These are phyloP conservation scores for Eucalyptus regnans DNA, from an alignment of 345 rosid genomes.

Conservation along the genomic window DNA sequence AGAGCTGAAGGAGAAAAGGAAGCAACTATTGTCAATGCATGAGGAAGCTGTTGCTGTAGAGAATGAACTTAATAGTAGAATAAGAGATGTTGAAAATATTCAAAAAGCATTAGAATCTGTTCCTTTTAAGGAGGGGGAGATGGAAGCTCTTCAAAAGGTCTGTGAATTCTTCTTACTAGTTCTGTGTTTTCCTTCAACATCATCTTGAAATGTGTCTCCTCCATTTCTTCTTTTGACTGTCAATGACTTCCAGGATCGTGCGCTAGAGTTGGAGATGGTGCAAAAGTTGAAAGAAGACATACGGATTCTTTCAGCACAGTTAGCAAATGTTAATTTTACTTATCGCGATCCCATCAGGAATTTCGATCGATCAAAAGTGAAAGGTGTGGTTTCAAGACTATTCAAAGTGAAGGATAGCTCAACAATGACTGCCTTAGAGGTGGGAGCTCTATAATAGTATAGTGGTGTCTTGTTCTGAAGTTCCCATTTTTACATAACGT, in stretches of 20 bases:
- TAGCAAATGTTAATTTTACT: slow-evolving; percentile 77
- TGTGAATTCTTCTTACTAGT: neutral
- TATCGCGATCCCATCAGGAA: slow-evolving; percentile 78
- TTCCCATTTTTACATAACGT: neutral
- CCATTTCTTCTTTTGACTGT: neutral
- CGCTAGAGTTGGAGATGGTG: slow-evolving; percentile 48
- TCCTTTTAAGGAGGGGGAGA: slow-evolving; percentile 60
- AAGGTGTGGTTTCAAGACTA: slow-evolving; percentile 93
- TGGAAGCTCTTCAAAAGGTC: slow-evolving; percentile 90
- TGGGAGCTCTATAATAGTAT: slow-evolving; percentile 1
- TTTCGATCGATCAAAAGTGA: slow-evolving; percentile 89
- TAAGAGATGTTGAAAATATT: slow-evolving; percentile 53
- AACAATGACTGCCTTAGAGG: slow-evolving; percentile 94
- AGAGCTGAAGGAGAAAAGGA: slow-evolving; percentile 71
- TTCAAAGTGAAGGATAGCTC: slow-evolving; percentile 75
- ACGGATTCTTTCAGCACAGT: slow-evolving; percentile 55
- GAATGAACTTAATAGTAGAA: slow-evolving; percentile 57
- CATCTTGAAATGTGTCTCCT: neutral
- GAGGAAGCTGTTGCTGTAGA: slow-evolving; percentile 75
- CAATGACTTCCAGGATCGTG: slow-evolving; percentile 44
- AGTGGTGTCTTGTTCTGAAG: neutral
- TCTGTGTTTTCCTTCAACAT: neutral
- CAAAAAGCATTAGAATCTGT: slow-evolving; percentile 49
- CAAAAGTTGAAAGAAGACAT: slow-evolving; percentile 77
- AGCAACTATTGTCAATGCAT: slow-evolving; percentile 60